Evolutionary conservation across 1,139 yeast genomes (phyloP).

Genomic region (Suhomyces bokatorum): DNA sequence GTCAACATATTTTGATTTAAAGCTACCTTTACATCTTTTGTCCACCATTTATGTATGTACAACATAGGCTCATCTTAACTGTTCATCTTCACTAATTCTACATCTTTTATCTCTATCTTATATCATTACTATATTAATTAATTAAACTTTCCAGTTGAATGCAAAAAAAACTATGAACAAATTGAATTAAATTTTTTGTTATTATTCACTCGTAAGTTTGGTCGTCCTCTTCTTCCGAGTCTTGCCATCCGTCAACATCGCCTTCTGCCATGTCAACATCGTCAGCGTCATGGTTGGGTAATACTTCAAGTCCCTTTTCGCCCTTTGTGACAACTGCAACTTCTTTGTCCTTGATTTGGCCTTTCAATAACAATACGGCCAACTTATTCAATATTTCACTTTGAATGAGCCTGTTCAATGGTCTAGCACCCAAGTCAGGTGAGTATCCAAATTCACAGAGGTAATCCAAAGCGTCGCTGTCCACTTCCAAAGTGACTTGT

Average conservation of each 20-base stretch:
- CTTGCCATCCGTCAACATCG: slow-evolving; percentile 58
- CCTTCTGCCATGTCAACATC: slow-evolving; percentile 57
- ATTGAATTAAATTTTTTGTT: not conserved
- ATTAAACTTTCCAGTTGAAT: not conserved
- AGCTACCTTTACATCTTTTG: too few species aligned
- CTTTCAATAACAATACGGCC: slow-evolving; percentile 85
- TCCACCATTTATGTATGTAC: too few species aligned
- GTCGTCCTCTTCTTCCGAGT: slow-evolving; percentile 54
- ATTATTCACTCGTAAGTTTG: slow-evolving; percentile 5
- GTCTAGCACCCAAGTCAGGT: slow-evolving; percentile 94
- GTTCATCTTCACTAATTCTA: too few species aligned
- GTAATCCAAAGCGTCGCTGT: slow-evolving; percentile 75
- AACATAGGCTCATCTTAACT: too few species aligned
- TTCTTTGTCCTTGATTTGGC: slow-evolving; percentile 88
- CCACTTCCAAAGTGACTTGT: slow-evolving; percentile 65
- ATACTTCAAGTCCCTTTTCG: slow-evolving; percentile 67
- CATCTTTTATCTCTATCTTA: not conserved
- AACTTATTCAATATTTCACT: slow-evolving; percentile 79
- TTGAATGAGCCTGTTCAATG: slow-evolving; percentile 91
- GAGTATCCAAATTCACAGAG: slow-evolving; percentile 86
- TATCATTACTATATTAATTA: not conserved
- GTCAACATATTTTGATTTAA: too few species aligned
- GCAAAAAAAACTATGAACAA: not conserved
- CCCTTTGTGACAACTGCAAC: slow-evolving; percentile 65
- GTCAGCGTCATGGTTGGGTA: slow-evolving; percentile 81